Conservation (phyloP, 2,329 filamentous ascomycete species). For the Scytalidium sp. region DNA sequence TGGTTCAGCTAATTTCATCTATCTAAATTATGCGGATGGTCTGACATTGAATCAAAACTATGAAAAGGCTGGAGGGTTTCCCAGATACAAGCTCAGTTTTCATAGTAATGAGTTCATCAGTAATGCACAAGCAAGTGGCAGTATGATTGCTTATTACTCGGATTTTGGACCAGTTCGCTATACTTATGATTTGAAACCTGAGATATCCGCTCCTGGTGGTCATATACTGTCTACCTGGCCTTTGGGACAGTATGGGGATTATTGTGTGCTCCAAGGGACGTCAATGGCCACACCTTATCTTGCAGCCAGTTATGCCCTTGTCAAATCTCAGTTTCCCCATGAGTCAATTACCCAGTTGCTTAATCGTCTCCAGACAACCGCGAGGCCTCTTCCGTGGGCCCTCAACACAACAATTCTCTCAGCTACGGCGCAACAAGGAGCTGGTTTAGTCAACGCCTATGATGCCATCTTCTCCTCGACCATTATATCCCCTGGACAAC, state of each 20-base stretch:
- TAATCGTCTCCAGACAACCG: conserved; percentile 27
- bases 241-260: conserved; percentile 25
- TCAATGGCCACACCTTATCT: conserved; percentile 35
- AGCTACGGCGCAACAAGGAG: not conserved
- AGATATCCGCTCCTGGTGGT: conserved; percentile 1
- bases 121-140: conserved; percentile 5
- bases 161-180: conserved; percentile 10
- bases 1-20: conserved; percentile 8
- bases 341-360: conserved; percentile 25
- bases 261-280: conserved; percentile 32
- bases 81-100: conserved; percentile 6
- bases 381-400: conserved; percentile 23
- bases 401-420: conserved; percentile 7
- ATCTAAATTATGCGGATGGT: conserved; percentile 9
- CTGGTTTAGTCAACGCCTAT: not conserved
- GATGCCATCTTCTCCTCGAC: not conserved
- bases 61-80: conserved; percentile 9
- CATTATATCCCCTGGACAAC: not conserved
- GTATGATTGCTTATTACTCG: conserved; percentile 16
- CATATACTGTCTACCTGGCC: conserved; percentile 11
- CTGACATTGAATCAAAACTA: conserved; percentile 10
- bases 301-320: conserved; percentile 30
- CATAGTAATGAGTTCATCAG: not conserved
- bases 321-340: conserved; percentile 30
- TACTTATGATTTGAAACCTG: not conserved